phyloP scores from a whole-genome alignment of 176 grass and related monocot species.

The Bothriochloa decipiens region DNA sequence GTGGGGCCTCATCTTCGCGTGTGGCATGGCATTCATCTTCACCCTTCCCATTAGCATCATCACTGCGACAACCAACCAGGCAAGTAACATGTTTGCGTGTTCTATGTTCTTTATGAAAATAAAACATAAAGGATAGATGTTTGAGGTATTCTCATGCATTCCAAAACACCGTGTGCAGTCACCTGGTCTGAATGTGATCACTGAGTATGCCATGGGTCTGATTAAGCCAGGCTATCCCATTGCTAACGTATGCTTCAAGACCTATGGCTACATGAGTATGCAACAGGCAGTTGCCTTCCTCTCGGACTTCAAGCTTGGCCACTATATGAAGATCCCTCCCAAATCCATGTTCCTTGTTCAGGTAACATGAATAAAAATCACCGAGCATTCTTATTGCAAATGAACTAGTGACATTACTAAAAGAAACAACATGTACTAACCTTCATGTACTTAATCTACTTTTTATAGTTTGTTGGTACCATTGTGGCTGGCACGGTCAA shows the following conservation, averaged over 20 bases:
- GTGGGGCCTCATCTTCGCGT: constrained; percentile 83
- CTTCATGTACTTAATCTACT: not conserved
- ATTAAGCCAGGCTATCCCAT: constrained; percentile 84
- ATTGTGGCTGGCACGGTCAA: constrained; percentile 76
- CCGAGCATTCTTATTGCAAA: too few relatives aligned
- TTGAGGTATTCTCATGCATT: not conserved
- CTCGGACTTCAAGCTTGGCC: constrained; percentile 89
- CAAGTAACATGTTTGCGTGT: constrained; percentile 32
- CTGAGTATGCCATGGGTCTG: constrained; percentile 80
- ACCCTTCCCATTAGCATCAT: constrained; percentile 89
- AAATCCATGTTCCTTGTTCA: constrained; percentile 95
- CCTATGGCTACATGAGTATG: constrained; percentile 96
- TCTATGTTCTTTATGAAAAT: not conserved
- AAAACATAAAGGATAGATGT: not conserved
- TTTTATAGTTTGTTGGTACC: constrained; percentile 65
- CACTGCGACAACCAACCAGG: constrained; percentile 84
- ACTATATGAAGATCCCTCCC: constrained; percentile 99
- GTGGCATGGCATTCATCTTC: constrained; percentile 77
- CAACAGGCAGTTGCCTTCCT: constrained; percentile 77
- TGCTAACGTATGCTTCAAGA: constrained; percentile 84
- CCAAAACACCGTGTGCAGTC: constrained; percentile 43
- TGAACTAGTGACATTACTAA: not conserved
- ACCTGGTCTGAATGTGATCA: constrained; percentile 93
- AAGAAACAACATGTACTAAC: constrained; percentile 11
- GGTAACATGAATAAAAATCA: constrained; percentile 46